Base-by-base conservation (phyloP, 306 rosid genomes). In the Lathyrus sativus region DNA sequence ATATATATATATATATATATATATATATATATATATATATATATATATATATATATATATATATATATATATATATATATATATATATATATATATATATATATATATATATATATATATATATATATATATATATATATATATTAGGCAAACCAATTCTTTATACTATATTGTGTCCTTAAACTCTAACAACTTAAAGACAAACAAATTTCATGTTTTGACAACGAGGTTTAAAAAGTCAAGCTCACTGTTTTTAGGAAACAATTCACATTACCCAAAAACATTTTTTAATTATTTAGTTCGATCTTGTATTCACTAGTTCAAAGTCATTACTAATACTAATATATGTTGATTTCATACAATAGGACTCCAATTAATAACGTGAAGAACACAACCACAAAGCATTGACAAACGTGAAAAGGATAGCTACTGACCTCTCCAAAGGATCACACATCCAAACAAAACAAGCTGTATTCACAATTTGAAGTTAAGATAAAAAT, bases 351-450 rank as follows among this genome's bases (percentile, higher is more conserved):
- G 39, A 35, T 35, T 15, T 29, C 3, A 3, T 44, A 29, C 17
- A 6, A 60, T 29, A 13, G 29, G 0, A 19, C 22, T 19, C 22
- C 18, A 50, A 58, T 65, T 18, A 59, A 29, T 42, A 7, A 18
- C 17, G 9, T 3, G 37, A 55, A 62, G 42, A 67, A 75, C 4
- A 57, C 5, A 75, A 19, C 7, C 51, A 51, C 42, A 70, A 12
- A 42, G 10, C 3, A 39, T 54, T 60, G 74, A 59, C 80, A 71
- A 71, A 58, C 56, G 37, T 57, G 73, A 74, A 71, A 71, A 67
- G 24, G 59, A 65, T 42, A 18, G 67, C 15, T 45, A 75, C 50
- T 71, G 66, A 59, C 84, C 56, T 38, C 9, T 18, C 18, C 2
- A 13, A 10, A 50, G 49, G 65, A 31, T 76, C 58, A 33, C 53